These are phyloP conservation scores for Thamnidium elegans DNA, from an alignment of 192 early-diverging fungal species.

Conservation along the genomic window DNA sequence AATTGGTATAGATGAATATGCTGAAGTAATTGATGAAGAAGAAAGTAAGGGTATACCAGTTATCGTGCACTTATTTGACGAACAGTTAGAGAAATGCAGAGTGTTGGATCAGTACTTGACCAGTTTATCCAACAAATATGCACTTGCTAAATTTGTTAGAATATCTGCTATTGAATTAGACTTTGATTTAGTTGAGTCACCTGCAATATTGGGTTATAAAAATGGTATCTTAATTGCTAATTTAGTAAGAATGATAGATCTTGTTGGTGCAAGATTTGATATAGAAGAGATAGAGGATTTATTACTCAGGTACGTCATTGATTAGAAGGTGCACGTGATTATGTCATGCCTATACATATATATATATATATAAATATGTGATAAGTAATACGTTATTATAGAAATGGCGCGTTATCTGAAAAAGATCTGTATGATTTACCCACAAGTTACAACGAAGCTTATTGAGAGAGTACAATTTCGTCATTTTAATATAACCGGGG, in stretches of 20 bases:
- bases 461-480: neutral
- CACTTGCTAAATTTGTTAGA: slow-evolving; percentile 49
- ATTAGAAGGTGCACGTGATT: neutral
- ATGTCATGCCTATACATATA: neutral
- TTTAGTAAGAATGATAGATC: slow-evolving; percentile 50
- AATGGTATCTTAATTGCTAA: slow-evolving; percentile 52
- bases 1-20: slow-evolving; percentile 48
- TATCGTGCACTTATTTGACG: slow-evolving; percentile 51
- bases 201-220: slow-evolving; percentile 54
- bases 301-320: slow-evolving; percentile 41
- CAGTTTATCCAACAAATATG: slow-evolving; percentile 46
- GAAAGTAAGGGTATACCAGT: slow-evolving; percentile 43
- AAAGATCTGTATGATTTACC: slow-evolving; percentile 30
- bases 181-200: slow-evolving; percentile 55
- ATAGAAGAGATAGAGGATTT: slow-evolving; percentile 46
- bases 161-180: slow-evolving; percentile 50
- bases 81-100: slow-evolving; percentile 36
- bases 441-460: slow-evolving; percentile 24
- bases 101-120: slow-evolving; percentile 44
- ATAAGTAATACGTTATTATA: slow-evolving; percentile 4
- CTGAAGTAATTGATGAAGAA: slow-evolving; percentile 49
- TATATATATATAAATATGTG: neutral
- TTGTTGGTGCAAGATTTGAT: slow-evolving; percentile 41
- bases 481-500: neutral
- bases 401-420: slow-evolving; percentile 28